Evolutionary conservation across 1,284 basidiomycete species (phyloP).

Genomic region (Ustilago xerochloae): DNA sequence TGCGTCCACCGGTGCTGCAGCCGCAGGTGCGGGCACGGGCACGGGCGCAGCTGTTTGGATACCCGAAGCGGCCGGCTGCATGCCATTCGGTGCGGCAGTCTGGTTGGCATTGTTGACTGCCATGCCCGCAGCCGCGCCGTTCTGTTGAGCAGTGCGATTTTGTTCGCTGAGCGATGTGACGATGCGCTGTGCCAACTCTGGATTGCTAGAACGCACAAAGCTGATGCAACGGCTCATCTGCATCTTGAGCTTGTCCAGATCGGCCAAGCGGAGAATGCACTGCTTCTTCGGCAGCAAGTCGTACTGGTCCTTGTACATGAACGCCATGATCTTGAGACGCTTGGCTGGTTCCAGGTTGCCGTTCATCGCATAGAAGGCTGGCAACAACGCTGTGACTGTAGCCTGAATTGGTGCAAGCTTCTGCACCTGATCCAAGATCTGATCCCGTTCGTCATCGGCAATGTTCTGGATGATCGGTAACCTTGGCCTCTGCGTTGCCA

Average conservation of each 20-base stretch:
- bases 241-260: slow-evolving; percentile 65
- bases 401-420: slow-evolving; percentile 59
- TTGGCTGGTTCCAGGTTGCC: slow-evolving; percentile 62
- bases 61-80: slow-evolving; percentile 4
- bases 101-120: slow-evolving; percentile 9
- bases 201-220: slow-evolving; percentile 63
- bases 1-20: slow-evolving; percentile 17
- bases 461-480: slow-evolving; percentile 61
- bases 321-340: slow-evolving; percentile 66
- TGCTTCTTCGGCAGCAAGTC: slow-evolving; percentile 56
- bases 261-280: slow-evolving; percentile 58
- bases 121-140: slow-evolving; percentile 9
- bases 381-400: slow-evolving; percentile 60
- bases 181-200: slow-evolving; percentile 56
- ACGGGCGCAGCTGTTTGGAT: slow-evolving; percentile 8
- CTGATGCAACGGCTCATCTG: slow-evolving; percentile 66
- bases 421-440: slow-evolving; percentile 59
- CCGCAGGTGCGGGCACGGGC: slow-evolving; percentile 10
- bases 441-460: slow-evolving; percentile 55
- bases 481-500: slow-evolving; percentile 44
- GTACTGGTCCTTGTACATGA: slow-evolving; percentile 65
- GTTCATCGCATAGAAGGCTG: slow-evolving; percentile 65
- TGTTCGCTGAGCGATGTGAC: slow-evolving; percentile 45
- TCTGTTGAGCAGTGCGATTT: slow-evolving; percentile 35
- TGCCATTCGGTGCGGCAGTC: neutral